Evolutionary conservation across 2,329 filamentous ascomycete genomes (phyloP).

Genomic region (Sarocladiaceae sp.): DNA sequence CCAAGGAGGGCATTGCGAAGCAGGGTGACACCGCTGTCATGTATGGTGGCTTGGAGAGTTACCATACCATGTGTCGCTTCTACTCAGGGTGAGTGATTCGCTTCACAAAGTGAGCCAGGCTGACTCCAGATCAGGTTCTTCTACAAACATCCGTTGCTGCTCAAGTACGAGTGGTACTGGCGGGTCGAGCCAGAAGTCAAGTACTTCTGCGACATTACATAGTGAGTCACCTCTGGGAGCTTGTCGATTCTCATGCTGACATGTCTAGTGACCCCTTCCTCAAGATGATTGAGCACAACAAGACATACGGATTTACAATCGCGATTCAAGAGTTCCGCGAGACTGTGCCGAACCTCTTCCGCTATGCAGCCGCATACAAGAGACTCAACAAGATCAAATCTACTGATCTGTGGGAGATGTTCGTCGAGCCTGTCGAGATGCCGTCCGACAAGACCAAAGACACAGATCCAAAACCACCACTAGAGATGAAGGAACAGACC

Average conservation of each 20-base stretch:
- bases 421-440: slow-evolving; percentile 62
- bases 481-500: slow-evolving; percentile 69
- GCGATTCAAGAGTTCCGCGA: slow-evolving; percentile 97
- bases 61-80: slow-evolving; percentile 98
- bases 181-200: slow-evolving; percentile 98
- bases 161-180: slow-evolving; percentile 99
- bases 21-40: slow-evolving; percentile 97
- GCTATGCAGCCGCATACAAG: slow-evolving; percentile 98
- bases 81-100: slow-evolving; percentile 76
- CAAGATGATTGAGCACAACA: slow-evolving; percentile 90
- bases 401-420: slow-evolving; percentile 98
- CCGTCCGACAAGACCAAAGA: slow-evolving; percentile 58
- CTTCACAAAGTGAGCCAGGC: neutral
- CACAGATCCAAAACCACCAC: slow-evolving; percentile 63
- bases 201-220: slow-evolving; percentile 99
- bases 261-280: slow-evolving; percentile 78
- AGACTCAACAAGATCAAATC: slow-evolving; percentile 85
- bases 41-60: slow-evolving; percentile 98
- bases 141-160: slow-evolving; percentile 90
- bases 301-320: slow-evolving; percentile 98
- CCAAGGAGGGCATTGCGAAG: slow-evolving; percentile 92
- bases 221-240: slow-evolving; percentile 48
- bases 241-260: slow-evolving; percentile 10
- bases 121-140: slow-evolving; percentile 61
- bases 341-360: slow-evolving; percentile 97